Base-by-base conservation (phyloP, 306 rosid species). In the Rosa persica region DNA sequence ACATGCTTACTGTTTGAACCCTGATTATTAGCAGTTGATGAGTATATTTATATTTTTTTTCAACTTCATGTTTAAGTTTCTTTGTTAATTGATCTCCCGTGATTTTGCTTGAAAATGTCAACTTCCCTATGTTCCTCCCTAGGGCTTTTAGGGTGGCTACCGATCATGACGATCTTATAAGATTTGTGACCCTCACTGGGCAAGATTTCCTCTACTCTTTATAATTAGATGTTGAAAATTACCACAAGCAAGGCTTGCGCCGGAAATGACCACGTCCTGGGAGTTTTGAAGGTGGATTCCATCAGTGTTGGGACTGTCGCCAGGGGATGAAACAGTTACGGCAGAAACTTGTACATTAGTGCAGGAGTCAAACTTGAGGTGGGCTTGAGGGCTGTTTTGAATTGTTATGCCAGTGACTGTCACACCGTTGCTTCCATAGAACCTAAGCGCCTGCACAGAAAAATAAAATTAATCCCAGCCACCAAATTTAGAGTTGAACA, bases 241-340 rank as follows among this genome's bases (percentile, higher is more conserved):
- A 92, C 97, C 97, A 70, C 97, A 92, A 25, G 90, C 89, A 54
- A 92, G 85, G 62, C 66, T 90, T 54, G 80, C 87, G 38, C 88
- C 67, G 1, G 77, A 89, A 51, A 92, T 90, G 79, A 60, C 78
- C 12, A 86, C 95, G 3, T 77, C 47, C 74, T 76, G 82, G 20
- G 95, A 89, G 76, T 89, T 92, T 60, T 90, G 95, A 0, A 92
- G 86, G 83, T 92, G 97, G 54, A 92, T 90, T 72, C 97, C 97
- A 79, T 92, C 95, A 0, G 97, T 92, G 84, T 92, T 92, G 73
- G 93, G 95, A 76, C 93, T 90, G 81, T 89, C 81, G 16, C 88
- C 89, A 0, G 97, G 97, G 17, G 95, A 92, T 8, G 92, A 89
- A 78, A 80, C 49, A 0, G 34, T 79, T 39, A 90, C 67, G 13